Evolutionary conservation across 352 stramenopile species (phyloP), one percentile per base, ranked within the genome.

Genomic region (Phytophthora tentaculata): DNA sequence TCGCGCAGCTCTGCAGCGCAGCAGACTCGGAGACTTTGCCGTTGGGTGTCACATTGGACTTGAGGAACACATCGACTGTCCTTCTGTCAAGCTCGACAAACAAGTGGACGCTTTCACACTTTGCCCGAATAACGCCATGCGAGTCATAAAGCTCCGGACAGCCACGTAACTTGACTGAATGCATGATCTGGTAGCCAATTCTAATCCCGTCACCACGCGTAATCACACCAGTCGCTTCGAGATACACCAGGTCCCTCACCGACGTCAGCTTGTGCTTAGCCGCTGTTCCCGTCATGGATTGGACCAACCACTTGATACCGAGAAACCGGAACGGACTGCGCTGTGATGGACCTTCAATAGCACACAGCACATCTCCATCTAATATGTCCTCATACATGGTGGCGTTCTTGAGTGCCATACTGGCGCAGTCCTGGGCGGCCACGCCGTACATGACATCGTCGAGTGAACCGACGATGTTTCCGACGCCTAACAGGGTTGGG

Each of bases 271-370:
- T 64, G 37, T 89, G 77, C 57, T 82, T 87, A 37, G 22, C 39
- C 26, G 69, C 71, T 17, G 77, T 68, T 14, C 59, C 72, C 22
- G 77, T 43, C 48, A 80, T 70, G 35, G 77, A 80, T 20, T 86
- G 81, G 17, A 91, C 65, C 16, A 88, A 63, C 83, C 83, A 93
- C 59, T 93, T 93, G 66, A 93, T 69, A 0, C 81, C 81, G 13
- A 93, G 61, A 48, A 86, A 83, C 17, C 79, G 73, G 69, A 91
- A 93, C 49, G 85, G 85, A 24, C 88, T 87, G 26, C 72, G 71
- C 14, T 80, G 59, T 22, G 72, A 84, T 4, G 85, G 85, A 0
- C 74, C 79, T 68, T 86, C 67, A 45, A 91, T 84, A 37, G 81
- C 74, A 63, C 67, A 73, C 48, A 93, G 67, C 45, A 93, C 73